Evolutionary conservation across 2,329 filamentous ascomycete species (phyloP), one percentile per base, ranked within the genome.

Genomic region (Fusarium robinianum): DNA sequence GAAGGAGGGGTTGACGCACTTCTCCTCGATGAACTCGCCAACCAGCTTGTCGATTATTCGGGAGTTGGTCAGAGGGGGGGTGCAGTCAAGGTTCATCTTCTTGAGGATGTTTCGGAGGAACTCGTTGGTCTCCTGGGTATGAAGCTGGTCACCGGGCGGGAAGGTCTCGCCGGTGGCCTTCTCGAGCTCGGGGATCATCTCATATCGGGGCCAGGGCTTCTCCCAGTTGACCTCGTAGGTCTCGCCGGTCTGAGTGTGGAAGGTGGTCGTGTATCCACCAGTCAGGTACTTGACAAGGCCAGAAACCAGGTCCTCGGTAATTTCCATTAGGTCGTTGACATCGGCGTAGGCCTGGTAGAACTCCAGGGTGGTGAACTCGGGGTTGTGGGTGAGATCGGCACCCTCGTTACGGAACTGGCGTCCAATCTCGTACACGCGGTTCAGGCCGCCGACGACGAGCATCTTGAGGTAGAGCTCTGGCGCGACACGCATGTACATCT

Each of bases 381-480:
- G 94, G 76, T 97, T 99, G 78, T 99, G 94, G 6, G 94, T 99
- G 33, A 72, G 62, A 60, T 73, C 71, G 47, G 71, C 67, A 58
- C 87, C 85, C 71, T 96, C 91, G 65, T 99, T 99, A 62, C 94
- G 79, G 81, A 99, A 99, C 67, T 95, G 90, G 57, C 90, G 86
- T 55, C 94, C 94, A 52, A 99, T 83, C 69, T 99, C 94, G 72
- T 96, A 99, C 10, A 99, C 94, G 61, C 88, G 84, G 74, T 96
- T 89, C 27, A 97, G 79, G 47, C 92, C 94, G 63, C 95, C 95
- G 21, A 99, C 92, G 35, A 97, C 87, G 45, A 85, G 78, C 84
- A 95, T 90, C 87, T 99, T 99, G 62, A 99, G 84, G 71, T 95
- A 96, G 42, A 99, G 76, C 72, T 99, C 94, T 2, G 94, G 95